Percentiles rank a stretch among this genome's conserved stretches.
phyloP scores from a whole-genome alignment of 352 stramenopile species.

The Saprolegnia diclina region DNA sequence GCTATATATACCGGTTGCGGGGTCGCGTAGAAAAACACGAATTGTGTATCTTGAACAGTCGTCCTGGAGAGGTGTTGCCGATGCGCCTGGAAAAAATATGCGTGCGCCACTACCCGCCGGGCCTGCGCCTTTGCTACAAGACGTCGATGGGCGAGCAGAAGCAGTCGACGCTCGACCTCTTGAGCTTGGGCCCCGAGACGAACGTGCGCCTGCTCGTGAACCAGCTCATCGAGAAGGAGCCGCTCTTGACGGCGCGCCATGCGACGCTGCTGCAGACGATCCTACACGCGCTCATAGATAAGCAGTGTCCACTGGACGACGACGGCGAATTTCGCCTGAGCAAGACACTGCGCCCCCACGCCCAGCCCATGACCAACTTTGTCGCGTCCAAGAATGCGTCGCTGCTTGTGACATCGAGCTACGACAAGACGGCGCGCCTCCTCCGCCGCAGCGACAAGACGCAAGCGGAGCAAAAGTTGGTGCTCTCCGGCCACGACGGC shows the following conservation, averaged over 20 bases:
- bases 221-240: constrained; percentile 53
- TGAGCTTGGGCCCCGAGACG: constrained; percentile 58
- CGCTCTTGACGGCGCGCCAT: constrained; percentile 44
- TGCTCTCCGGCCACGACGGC: constrained; percentile 49
- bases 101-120: constrained; percentile 67
- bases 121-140: constrained; percentile 54
- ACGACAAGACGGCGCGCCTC: constrained; percentile 68
- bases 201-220: constrained; percentile 50
- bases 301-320: constrained; percentile 43
- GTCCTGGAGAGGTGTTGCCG: neutral
- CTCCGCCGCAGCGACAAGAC: constrained; percentile 22
- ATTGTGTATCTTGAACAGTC: neutral
- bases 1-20: neutral
- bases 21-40: neutral
- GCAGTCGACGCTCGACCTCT: constrained; percentile 56
- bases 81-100: constrained; percentile 68
- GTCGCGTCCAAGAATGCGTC: constrained; percentile 56
- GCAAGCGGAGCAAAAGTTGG: constrained; percentile 21
- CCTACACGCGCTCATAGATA: constrained; percentile 64
- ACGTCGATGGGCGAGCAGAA: constrained; percentile 42
- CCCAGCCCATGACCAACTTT: constrained; percentile 67
- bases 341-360: constrained; percentile 46
- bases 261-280: constrained; percentile 49
- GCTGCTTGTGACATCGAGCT: constrained; percentile 60
- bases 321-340: constrained; percentile 31